phyloP scores from a whole-genome alignment of 2,329 filamentous ascomycete genomes.

The Colletotrichum lini region DNA sequence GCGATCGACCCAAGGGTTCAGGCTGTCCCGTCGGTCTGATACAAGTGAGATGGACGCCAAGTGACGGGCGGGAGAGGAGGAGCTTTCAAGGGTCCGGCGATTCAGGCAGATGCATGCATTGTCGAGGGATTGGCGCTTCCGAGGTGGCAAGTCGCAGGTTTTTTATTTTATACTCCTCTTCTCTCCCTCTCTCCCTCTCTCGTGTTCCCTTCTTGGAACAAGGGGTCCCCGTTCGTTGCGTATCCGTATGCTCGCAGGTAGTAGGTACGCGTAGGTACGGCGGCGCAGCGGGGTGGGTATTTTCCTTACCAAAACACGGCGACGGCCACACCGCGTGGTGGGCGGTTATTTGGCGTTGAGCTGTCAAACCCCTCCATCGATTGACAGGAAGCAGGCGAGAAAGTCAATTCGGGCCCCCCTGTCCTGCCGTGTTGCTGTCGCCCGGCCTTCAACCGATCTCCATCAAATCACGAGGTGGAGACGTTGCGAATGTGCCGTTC shows the following conservation, averaged over 20 bases:
- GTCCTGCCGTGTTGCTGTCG: not conserved
- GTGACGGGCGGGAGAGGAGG: conserved; percentile 6
- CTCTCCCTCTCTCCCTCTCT: too few species aligned
- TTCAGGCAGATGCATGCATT: conserved; percentile 26
- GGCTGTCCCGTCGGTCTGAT: conserved; percentile 11
- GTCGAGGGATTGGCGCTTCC: conserved; percentile 21
- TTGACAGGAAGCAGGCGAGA: not conserved
- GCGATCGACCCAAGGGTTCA: conserved; percentile 18
- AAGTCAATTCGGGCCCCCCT: not conserved
- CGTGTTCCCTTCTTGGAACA: not conserved
- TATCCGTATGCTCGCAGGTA: not conserved
- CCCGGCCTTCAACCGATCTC: not conserved
- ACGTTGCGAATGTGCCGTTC: not conserved
- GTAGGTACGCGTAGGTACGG: too few species aligned
- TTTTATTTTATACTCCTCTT: not conserved
- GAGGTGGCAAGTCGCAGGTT: conserved; percentile 8
- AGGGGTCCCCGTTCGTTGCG: not conserved
- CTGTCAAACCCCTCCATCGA: not conserved
- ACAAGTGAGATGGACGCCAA: conserved; percentile 10
- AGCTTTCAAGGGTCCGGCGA: conserved; percentile 9
- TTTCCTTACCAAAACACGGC: not conserved
- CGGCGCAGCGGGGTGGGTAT: not conserved
- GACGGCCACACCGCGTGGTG: not conserved
- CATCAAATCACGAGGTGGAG: not conserved
- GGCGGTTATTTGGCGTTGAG: not conserved